These are phyloP conservation scores for Ganoderma sinense DNA, from an alignment of 1,284 basidiomycete species.

Conservation along the genomic window DNA sequence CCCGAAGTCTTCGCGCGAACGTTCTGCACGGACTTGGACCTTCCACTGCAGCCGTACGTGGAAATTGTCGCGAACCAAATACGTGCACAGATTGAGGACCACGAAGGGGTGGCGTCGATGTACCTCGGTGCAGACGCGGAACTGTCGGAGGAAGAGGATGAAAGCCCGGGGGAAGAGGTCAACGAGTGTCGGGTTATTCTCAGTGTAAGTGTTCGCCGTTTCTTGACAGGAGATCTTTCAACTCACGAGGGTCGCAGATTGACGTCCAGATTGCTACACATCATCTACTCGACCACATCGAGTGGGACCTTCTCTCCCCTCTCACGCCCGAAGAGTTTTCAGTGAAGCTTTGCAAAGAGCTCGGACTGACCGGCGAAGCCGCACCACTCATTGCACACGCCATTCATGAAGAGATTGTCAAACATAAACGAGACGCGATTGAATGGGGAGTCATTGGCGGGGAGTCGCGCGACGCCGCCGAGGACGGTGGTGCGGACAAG, in stretches of 20 bases:
- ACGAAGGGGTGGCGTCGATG: slow-evolving; percentile 81
- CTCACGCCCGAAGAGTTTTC: slow-evolving; percentile 93
- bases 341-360: slow-evolving; percentile 81
- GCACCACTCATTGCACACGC: slow-evolving; percentile 91
- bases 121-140: slow-evolving; percentile 44
- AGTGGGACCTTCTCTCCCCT: slow-evolving; percentile 96
- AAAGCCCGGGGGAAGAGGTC: slow-evolving; percentile 60
- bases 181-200: slow-evolving; percentile 91
- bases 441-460: slow-evolving; percentile 89
- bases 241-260: slow-evolving; percentile 62
- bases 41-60: slow-evolving; percentile 73
- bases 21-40: slow-evolving; percentile 89
- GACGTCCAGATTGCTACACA: slow-evolving; percentile 97
- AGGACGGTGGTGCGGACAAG: slow-evolving; percentile 37
- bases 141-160: slow-evolving; percentile 42
- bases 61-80: slow-evolving; percentile 89
- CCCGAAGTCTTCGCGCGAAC: slow-evolving; percentile 87
- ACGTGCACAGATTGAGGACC: slow-evolving; percentile 89
- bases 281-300: slow-evolving; percentile 93
- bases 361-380: slow-evolving; percentile 90
- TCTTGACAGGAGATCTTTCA: not conserved
- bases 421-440: slow-evolving; percentile 93
- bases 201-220: slow-evolving; percentile 65
- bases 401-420: slow-evolving; percentile 93
- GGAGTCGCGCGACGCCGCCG: slow-evolving; percentile 42